A percentile compares a stretch with the other conserved stretches of the same genome.
Conservation (phyloP, 2,329 filamentous ascomycete genomes). For the Stagonosporopsis tanaceti region DNA sequence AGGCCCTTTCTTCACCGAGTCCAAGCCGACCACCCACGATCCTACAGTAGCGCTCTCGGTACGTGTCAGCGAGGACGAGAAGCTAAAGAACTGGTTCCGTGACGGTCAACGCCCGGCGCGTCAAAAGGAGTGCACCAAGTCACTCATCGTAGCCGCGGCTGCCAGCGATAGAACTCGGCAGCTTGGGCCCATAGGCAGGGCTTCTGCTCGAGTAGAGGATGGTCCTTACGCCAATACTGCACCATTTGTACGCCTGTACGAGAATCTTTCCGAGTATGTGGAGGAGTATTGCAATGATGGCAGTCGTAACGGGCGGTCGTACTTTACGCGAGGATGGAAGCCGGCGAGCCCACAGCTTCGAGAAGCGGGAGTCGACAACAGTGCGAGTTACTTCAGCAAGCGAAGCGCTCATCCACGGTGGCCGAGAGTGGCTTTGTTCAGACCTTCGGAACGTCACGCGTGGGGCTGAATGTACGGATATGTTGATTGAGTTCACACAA, state of each 20-base stretch:
- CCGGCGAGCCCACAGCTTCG: slow-evolving; percentile 50
- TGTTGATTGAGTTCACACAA: not conserved
- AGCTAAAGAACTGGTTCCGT: slow-evolving; percentile 54
- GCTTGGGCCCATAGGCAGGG: slow-evolving; percentile 26
- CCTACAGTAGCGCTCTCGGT: slow-evolving; percentile 35
- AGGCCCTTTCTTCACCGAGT: slow-evolving; percentile 49
- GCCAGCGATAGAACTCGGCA: slow-evolving; percentile 17
- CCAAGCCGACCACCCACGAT: slow-evolving; percentile 38
- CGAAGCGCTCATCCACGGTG: not conserved
- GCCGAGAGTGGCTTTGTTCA: not conserved
- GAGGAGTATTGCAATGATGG: slow-evolving; percentile 33
- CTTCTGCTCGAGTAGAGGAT: not conserved
- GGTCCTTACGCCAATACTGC: slow-evolving; percentile 39
- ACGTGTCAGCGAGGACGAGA: slow-evolving; percentile 42
- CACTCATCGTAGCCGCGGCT: slow-evolving; percentile 31
- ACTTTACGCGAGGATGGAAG: slow-evolving; percentile 52
- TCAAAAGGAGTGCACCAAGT: slow-evolving; percentile 37
- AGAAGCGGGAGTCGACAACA: slow-evolving; percentile 48
- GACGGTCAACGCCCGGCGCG: slow-evolving; percentile 38
- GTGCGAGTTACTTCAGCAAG: slow-evolving; percentile 51
- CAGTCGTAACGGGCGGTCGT: slow-evolving; percentile 39
- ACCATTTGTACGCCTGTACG: slow-evolving; percentile 52
- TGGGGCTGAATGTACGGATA: not conserved
- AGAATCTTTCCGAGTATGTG: slow-evolving; percentile 54
- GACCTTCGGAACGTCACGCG: not conserved